Base-by-base conservation (phyloP, 2,329 filamentous ascomycete species). In the Colletotrichum scovillei region DNA sequence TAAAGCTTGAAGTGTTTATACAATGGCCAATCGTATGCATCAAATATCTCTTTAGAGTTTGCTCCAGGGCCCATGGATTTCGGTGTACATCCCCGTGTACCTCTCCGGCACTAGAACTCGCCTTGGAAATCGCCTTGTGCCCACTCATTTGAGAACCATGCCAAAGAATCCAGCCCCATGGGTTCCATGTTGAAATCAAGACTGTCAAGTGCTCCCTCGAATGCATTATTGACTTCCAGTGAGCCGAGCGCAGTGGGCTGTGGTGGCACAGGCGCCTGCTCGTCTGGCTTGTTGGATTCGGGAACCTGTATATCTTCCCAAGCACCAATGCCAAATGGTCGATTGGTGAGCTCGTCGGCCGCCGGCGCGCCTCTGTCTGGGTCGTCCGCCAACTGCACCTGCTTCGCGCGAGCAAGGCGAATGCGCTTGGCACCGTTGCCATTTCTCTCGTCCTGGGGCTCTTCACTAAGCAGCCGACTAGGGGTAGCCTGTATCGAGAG, bases 221-320 rank as follows among this genome's bases (percentile, higher is more conserved):
- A 88, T 0, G 86, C 86, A 52, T 86, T 88, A 62, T 87, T 87
- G n/a, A 87, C 81, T 71, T 87, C 85, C 4, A 85, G 78, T 1
- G 82, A 80, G 24, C 82, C 80, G 32, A 82, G 80, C 9, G 83
- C 69, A 42, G 63, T 74, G 79, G 76, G 58, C 64, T 79, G 30
- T 14, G n/a, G 24, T 46, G 67, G 56, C 52, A 63, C 38, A 28
- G 26, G 32, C 59, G 69, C 63, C 64, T 66, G 32, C 32, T 63
- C 58, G 35, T 32, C 46, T 35, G 60, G 57, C 64, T 49, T 75
- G 30, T 73, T 42, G 19, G 74, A 32, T 64, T 74, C 26, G 67
- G 72, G 57, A 32, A 75, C 65, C 67, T 73, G 30, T 57, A 74
- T 58, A 32, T 74, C 72, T 35, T 74, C 72, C 72, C 72, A 74